Percentiles rank a stretch among this genome's conserved stretches.
phyloP scores from a whole-genome alignment of 2,329 filamentous ascomycete genomes.

The Aspergillus quadrilineatus region DNA sequence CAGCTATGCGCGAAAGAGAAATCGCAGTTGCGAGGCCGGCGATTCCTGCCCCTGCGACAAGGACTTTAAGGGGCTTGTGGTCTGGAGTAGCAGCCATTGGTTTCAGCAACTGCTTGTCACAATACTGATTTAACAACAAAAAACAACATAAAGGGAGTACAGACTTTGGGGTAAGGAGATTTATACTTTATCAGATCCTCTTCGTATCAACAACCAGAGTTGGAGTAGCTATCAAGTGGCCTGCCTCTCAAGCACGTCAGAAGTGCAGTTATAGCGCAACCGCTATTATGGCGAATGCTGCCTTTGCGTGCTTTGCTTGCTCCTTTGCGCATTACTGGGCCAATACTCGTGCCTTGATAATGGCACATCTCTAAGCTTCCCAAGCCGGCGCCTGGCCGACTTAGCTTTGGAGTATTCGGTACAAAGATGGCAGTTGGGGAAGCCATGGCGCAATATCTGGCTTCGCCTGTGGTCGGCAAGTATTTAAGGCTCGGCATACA shows the following conservation, averaged over 20 bases:
- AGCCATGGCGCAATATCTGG: constrained; percentile 1
- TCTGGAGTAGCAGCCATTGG: neutral
- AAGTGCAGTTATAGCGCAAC: constrained; percentile 14
- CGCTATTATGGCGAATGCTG: neutral
- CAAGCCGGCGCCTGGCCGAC: neutral
- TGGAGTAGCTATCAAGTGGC: neutral
- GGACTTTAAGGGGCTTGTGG: constrained; percentile 34
- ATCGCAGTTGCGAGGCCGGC: constrained; percentile 51
- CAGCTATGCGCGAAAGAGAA: constrained; percentile 31
- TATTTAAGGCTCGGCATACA: neutral
- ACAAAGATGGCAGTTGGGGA: neutral
- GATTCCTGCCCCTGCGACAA: constrained; percentile 54
- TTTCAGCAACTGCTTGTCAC: neutral
- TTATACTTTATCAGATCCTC: too few relatives aligned
- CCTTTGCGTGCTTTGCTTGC: neutral
- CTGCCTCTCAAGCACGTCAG: constrained; percentile 19
- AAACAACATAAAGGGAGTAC: neutral
- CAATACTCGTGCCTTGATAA: neutral
- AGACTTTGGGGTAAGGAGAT: neutral
- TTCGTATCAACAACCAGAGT: neutral
- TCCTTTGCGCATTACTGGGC: neutral
- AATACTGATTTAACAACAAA: too few relatives aligned
- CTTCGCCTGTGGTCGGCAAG: neutral
- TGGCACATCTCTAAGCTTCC: neutral
- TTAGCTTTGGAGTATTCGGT: neutral